A percentile compares a stretch with the other conserved stretches of the same genome.
These are phyloP conservation scores for Pleurozium schreberi DNA, from an alignment of 225 moss, liverwort and hornwort species.

Conservation along the genomic window DNA sequence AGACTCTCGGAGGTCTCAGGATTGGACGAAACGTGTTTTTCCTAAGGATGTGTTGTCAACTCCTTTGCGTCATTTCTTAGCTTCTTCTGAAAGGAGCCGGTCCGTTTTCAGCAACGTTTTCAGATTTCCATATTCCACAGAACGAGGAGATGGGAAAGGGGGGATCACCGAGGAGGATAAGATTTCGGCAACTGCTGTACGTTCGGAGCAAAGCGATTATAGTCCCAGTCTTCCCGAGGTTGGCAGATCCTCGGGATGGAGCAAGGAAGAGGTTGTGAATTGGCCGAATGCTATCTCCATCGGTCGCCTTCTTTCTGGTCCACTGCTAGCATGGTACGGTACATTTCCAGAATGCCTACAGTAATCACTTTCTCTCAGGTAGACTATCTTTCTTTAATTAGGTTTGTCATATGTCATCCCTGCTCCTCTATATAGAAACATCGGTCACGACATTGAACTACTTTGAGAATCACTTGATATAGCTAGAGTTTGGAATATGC, in stretches of 20 bases:
- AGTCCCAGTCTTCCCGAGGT: not conserved
- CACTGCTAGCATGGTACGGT: constrained; percentile 84
- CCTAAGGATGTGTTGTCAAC: not conserved
- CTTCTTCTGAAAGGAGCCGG: not conserved
- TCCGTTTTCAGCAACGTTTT: not conserved
- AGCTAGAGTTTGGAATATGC: not conserved
- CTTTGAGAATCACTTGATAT: not conserved
- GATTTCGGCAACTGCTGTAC: not conserved
- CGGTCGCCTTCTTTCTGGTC: constrained; percentile 79
- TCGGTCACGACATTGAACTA: not conserved
- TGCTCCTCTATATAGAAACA: not conserved
- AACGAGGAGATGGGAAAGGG: not conserved
- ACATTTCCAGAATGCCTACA: not conserved
- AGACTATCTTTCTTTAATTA: not conserved
- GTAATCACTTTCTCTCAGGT: not conserved
- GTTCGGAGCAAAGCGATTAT: not conserved
- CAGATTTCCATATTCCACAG: constrained; percentile 11
- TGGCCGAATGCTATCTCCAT: constrained; percentile 90
- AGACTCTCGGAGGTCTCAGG: not conserved
- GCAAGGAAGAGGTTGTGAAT: constrained; percentile 71
- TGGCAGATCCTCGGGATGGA: constrained; percentile 62
- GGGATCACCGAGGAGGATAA: not conserved
- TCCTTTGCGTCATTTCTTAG: constrained; percentile 1
- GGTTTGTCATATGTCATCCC: not conserved
- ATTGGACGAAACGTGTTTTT: not conserved